Conservation (phyloP, 169 alveolate genomes). For the Cryptosporidium tyzzeri region DNA sequence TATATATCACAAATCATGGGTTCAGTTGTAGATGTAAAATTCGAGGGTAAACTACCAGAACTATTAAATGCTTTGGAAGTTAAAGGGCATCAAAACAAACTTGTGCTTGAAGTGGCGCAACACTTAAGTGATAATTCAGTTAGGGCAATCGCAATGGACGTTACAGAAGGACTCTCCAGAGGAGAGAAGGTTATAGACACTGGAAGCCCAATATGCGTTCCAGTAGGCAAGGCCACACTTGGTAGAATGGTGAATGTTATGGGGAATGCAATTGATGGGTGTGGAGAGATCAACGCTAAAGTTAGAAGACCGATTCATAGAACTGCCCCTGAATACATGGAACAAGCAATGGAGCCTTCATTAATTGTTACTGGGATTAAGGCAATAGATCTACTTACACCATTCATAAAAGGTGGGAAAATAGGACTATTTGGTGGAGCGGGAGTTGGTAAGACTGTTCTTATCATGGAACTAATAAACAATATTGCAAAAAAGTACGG, state of each 20-base stretch:
- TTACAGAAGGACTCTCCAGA: constrained; percentile 97
- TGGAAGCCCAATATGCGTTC: constrained; percentile 95
- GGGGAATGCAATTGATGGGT: constrained; percentile 98
- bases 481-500: constrained; percentile 98
- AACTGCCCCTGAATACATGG: constrained; percentile 95
- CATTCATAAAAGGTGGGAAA: constrained; percentile 98
- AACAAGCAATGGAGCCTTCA: constrained; percentile 93
- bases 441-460: constrained; percentile 99
- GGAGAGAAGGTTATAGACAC: constrained; percentile 95
- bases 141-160: constrained; percentile 98
- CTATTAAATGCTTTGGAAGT: constrained; percentile 95
- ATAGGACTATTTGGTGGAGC: constrained; percentile 99
- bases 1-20: constrained; percentile 95
- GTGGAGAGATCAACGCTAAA: constrained; percentile 93
- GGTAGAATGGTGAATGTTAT: constrained; percentile 98
- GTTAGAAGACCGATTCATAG: constrained; percentile 93
- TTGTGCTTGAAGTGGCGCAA: constrained; percentile 96
- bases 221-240: constrained; percentile 88
- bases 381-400: constrained; percentile 96
- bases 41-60: constrained; percentile 95
- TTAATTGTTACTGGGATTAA: constrained; percentile 93
- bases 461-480: constrained; percentile 97
- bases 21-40: constrained; percentile 97
- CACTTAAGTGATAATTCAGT: constrained; percentile 94
- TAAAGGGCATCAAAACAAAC: constrained; percentile 85